phyloP scores from a whole-genome alignment of 305 asterid genomes.

The Stenogyne calaminthoides region DNA sequence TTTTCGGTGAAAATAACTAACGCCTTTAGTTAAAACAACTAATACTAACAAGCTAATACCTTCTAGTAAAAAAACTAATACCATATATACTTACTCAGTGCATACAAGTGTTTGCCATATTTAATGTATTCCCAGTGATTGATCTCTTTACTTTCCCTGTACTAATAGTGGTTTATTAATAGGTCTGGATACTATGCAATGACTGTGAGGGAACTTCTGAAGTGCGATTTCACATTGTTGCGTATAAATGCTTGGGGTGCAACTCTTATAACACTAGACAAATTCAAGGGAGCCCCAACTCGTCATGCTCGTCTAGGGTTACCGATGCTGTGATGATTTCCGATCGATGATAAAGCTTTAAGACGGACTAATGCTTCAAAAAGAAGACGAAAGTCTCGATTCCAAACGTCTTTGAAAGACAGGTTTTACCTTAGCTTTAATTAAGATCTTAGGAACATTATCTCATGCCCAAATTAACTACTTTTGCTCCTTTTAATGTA shows the following conservation, averaged over 20 bases:
- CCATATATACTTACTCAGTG: no score
- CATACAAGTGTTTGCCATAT: no score
- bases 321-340: slow-evolving; percentile 34
- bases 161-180: background rate
- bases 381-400: no score
- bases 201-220: slow-evolving; percentile 57
- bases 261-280: slow-evolving; percentile 61
- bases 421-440: slow-evolving; percentile 9
- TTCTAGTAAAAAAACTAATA: background rate
- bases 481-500: slow-evolving; percentile 25
- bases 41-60: no score
- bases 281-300: slow-evolving; percentile 44
- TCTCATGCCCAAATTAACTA: background rate
- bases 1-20: no score
- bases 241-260: slow-evolving; percentile 55
- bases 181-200: slow-evolving; percentile 73
- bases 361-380: no score
- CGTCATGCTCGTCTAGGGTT: slow-evolving; percentile 43
- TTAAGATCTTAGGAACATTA: slow-evolving; percentile 15
- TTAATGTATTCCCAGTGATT: background rate
- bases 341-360: background rate
- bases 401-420: background rate
- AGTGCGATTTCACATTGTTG: slow-evolving; percentile 56
- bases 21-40: no score
- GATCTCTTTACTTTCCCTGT: background rate